A percentile compares a stretch with the other conserved stretches of the same genome.
Conservation (phyloP, 2,329 filamentous ascomycete species). For the Curvularia lunata region DNA sequence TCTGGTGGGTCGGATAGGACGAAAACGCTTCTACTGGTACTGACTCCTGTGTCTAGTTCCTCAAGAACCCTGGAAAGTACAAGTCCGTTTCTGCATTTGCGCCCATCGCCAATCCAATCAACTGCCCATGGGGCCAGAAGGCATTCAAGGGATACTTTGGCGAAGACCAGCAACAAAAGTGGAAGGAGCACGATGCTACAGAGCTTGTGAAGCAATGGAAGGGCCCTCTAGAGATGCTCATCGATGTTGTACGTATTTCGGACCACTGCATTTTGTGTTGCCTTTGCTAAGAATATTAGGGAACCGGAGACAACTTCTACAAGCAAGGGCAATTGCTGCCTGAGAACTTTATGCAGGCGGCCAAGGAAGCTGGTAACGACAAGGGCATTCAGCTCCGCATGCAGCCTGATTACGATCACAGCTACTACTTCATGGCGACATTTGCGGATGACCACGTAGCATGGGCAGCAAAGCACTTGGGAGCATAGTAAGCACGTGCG, state of each 20-base stretch:
- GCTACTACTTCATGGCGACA: slow-evolving; percentile 93
- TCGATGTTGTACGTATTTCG: slow-evolving; percentile 75
- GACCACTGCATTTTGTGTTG: no score
- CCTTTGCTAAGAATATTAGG: slow-evolving; percentile 56
- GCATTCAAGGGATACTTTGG: slow-evolving; percentile 93
- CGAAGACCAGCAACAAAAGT: slow-evolving; percentile 71
- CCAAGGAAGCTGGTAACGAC: slow-evolving; percentile 73
- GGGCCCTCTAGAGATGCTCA: slow-evolving; percentile 74
- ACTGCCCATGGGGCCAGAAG: slow-evolving; percentile 94
- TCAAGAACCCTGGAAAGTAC: slow-evolving; percentile 90
- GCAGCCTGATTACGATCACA: slow-evolving; percentile 93
- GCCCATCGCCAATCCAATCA: slow-evolving; percentile 83
- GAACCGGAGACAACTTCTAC: slow-evolving; percentile 95
- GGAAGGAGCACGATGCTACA: slow-evolving; percentile 90
- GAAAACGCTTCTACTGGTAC: slow-evolving; percentile 9
- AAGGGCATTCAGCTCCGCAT: slow-evolving; percentile 78
- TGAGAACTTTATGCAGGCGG: slow-evolving; percentile 86
- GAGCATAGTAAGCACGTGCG: slow-evolving; percentile 57
- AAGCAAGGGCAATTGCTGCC: slow-evolving; percentile 90
- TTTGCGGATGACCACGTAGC: slow-evolving; percentile 91
- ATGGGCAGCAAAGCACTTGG: slow-evolving; percentile 86
- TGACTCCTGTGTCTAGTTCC: slow-evolving; percentile 60
- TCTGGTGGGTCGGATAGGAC: slow-evolving; percentile 56
- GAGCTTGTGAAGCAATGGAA: slow-evolving; percentile 83
- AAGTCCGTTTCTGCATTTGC: slow-evolving; percentile 89